Percentiles rank a stretch among this genome's conserved stretches.
phyloP scores from a whole-genome alignment of 164 flowering plant species.

The Vitis rupestris region DNA sequence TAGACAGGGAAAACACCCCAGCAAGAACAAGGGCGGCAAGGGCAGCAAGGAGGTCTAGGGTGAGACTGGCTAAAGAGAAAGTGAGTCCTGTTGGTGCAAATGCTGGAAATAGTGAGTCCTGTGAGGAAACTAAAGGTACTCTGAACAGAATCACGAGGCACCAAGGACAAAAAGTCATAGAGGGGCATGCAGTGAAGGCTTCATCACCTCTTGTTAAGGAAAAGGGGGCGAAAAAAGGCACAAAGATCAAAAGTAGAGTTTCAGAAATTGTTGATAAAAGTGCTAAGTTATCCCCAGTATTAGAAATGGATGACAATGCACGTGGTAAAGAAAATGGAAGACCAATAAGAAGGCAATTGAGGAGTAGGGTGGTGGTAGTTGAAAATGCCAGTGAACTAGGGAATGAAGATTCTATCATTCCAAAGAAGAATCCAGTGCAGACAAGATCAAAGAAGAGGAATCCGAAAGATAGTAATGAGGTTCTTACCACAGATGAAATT shows the following conservation, averaged over 20 bases:
- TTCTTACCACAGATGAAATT: neutral
- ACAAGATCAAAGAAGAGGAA: neutral
- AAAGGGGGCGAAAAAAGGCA: conserved; percentile 10
- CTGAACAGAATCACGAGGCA: conserved; percentile 15
- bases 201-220: conserved; percentile 1
- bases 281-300: neutral
- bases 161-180: conserved; percentile 12
- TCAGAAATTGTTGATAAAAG: neutral
- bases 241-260: neutral
- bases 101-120: neutral
- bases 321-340: neutral
- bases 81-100: neutral
- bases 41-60: conserved; percentile 15
- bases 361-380: conserved; percentile 5
- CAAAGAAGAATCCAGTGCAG: conserved; percentile 1
- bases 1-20: neutral
- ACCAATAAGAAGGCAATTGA: neutral
- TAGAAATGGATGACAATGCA: neutral
- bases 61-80: neutral
- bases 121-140: neutral
- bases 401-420: neutral
- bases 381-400: neutral
- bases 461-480: neutral
- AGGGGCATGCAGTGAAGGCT: conserved; percentile 2
- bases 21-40: conserved; percentile 3